These are phyloP conservation scores for Circinella minor DNA, from an alignment of 371 early-diverging fungal species.

Conservation along the genomic window DNA sequence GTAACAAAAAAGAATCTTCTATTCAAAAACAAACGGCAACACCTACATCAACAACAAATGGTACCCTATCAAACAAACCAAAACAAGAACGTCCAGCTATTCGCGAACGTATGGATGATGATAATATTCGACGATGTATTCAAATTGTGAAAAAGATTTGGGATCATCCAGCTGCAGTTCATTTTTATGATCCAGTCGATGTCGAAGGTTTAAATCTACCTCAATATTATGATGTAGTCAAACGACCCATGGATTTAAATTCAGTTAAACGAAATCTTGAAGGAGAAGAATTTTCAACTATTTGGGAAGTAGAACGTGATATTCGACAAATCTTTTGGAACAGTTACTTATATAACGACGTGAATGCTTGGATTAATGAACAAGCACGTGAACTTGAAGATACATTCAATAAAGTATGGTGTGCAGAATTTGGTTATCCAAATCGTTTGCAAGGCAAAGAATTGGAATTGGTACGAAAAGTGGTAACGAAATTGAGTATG, in stretches of 20 bases:
- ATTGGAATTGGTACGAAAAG: slow-evolving; percentile 36
- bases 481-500: slow-evolving; percentile 40
- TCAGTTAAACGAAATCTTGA: slow-evolving; percentile 86
- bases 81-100: background rate
- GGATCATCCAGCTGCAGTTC: slow-evolving; percentile 38
- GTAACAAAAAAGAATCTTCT: background rate
- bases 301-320: slow-evolving; percentile 62
- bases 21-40: background rate
- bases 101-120: slow-evolving; percentile 32
- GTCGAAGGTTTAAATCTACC: slow-evolving; percentile 84
- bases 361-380: slow-evolving; percentile 57
- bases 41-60: background rate
- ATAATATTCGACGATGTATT: slow-evolving; percentile 39
- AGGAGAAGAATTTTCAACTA: slow-evolving; percentile 39
- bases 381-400: slow-evolving; percentile 46
- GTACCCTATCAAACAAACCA: background rate
- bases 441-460: slow-evolving; percentile 42
- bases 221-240: slow-evolving; percentile 87
- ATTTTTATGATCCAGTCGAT: slow-evolving; percentile 65
- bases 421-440: slow-evolving; percentile 44
- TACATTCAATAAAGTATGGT: slow-evolving; percentile 47
- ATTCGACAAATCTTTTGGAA: slow-evolving; percentile 67
- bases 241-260: slow-evolving; percentile 95
- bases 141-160: slow-evolving; percentile 43
- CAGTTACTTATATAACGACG: slow-evolving; percentile 87